Percentiles rank a stretch among this genome's conserved stretches.
Conservation (phyloP, 805 yeast genomes). For the Wickerhamiella hasegawae region DNA sequence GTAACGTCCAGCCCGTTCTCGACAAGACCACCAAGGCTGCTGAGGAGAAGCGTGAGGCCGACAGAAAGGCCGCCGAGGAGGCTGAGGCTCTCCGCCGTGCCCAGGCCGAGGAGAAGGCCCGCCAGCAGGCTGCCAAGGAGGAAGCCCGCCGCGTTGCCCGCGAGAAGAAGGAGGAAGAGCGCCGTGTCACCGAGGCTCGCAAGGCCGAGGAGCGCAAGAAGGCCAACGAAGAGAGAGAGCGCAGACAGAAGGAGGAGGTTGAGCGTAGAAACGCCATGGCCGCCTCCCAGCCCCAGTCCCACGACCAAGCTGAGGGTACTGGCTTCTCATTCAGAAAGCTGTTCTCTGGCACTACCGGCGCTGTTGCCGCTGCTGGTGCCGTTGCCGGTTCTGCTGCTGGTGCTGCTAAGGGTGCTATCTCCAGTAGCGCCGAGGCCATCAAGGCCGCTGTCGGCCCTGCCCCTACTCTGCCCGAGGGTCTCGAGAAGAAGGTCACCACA, state of each 20-base stretch:
- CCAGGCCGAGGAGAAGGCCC: conserved; percentile 26
- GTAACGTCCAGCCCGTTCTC: conserved; percentile 70
- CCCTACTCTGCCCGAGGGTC: not conserved
- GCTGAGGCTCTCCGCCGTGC: conserved; percentile 24
- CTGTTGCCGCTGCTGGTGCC: conserved; percentile 1
- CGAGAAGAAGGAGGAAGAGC: conserved; percentile 26
- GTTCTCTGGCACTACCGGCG: conserved; percentile 2
- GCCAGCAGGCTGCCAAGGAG: conserved; percentile 9
- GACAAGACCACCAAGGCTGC: conserved; percentile 59
- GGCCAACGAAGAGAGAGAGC: conserved; percentile 8
- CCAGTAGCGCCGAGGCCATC: not conserved
- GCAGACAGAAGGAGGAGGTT: conserved; percentile 9
- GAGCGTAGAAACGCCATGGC: too few relatives aligned
- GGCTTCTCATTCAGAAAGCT: too few relatives aligned
- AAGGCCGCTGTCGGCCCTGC: not conserved
- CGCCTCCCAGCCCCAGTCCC: too few relatives aligned
- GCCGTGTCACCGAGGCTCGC: conserved; percentile 10
- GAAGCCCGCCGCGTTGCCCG: conserved; percentile 21
- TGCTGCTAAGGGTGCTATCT: not conserved
- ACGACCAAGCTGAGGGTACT: too few relatives aligned
- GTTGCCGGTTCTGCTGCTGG: not conserved
- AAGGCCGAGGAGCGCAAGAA: conserved; percentile 6
- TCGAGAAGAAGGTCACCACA: conserved; percentile 1
- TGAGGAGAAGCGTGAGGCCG: conserved; percentile 44
- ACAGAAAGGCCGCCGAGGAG: conserved; percentile 27